Evolutionary conservation across 495 filamentous ascomycete genomes (phyloP).

Genomic region (Trichoderma reesei): DNA sequence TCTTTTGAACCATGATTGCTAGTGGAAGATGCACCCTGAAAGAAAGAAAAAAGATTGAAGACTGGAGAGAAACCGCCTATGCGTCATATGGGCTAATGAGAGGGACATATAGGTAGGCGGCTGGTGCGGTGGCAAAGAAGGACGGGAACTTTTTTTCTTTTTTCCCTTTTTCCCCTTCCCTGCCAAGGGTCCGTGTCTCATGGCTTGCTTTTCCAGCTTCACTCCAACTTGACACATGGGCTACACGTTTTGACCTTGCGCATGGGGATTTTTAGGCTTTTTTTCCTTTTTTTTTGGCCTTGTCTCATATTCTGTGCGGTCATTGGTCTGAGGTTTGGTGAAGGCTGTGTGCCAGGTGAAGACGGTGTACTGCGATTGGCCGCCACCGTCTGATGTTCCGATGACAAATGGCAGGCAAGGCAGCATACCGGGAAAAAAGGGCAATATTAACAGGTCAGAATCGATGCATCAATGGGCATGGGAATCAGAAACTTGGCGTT

Average conservation of each 20-base stretch:
- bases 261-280: background rate
- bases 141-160: no score
- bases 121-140: no score
- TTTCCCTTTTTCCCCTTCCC: no score
- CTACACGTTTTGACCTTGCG: background rate
- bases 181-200: no score
- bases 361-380: slow-evolving; percentile 3
- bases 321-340: background rate
- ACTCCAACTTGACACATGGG: background rate
- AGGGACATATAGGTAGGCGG: no score
- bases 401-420: background rate
- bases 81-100: no score
- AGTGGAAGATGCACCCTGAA: no score
- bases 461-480: background rate
- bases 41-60: background rate
- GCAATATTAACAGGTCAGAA: background rate
- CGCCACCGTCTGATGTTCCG: background rate
- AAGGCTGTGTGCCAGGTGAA: background rate
- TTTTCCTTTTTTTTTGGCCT: no score
- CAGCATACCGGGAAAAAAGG: background rate
- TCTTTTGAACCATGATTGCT: no score
- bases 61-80: no score
- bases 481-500: background rate
- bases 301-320: background rate
- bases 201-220: no score